Conservation (phyloP, 495 filamentous ascomycete species). For the Hypoxylon lienhwacheense region DNA sequence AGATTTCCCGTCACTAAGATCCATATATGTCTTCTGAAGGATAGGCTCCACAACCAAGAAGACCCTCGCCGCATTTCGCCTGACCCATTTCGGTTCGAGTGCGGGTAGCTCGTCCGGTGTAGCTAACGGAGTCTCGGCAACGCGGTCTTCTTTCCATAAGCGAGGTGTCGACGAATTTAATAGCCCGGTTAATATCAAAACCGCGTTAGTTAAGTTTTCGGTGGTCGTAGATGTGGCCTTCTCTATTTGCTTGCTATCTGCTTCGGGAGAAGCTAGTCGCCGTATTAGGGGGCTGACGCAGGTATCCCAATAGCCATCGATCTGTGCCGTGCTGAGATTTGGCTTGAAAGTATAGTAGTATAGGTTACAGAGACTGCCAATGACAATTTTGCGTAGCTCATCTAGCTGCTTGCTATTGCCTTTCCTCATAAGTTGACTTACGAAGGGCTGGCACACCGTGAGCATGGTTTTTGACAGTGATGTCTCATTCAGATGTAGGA, state of each 20-base stretch:
- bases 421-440: constrained; percentile 68
- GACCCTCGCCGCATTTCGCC: constrained; percentile 64
- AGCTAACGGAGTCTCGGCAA: constrained; percentile 59
- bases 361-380: constrained; percentile 73
- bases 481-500: constrained; percentile 61
- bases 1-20: constrained; percentile 48
- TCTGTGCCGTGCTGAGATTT: constrained; percentile 56
- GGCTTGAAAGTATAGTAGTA: constrained; percentile 87
- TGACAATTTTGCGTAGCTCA: constrained; percentile 59
- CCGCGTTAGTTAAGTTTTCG: constrained; percentile 49
- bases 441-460: constrained; percentile 70
- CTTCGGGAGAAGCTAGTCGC: constrained; percentile 40
- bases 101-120: constrained; percentile 72
- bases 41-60: constrained; percentile 66
- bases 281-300: constrained; percentile 63
- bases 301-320: constrained; percentile 79
- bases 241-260: constrained; percentile 34
- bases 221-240: constrained; percentile 19
- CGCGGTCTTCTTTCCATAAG: constrained; percentile 72
- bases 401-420: constrained; percentile 58
- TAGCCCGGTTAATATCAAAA: constrained; percentile 66
- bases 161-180: constrained; percentile 66
- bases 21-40: constrained; percentile 59
- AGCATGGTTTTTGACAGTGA: constrained; percentile 61
- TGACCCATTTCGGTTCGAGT: constrained; percentile 86